Percentiles rank a stretch among this genome's conserved stretches.
These are phyloP conservation scores for Bodo saltans DNA, from an alignment of 78 protist genomes.

Conservation along the genomic window DNA sequence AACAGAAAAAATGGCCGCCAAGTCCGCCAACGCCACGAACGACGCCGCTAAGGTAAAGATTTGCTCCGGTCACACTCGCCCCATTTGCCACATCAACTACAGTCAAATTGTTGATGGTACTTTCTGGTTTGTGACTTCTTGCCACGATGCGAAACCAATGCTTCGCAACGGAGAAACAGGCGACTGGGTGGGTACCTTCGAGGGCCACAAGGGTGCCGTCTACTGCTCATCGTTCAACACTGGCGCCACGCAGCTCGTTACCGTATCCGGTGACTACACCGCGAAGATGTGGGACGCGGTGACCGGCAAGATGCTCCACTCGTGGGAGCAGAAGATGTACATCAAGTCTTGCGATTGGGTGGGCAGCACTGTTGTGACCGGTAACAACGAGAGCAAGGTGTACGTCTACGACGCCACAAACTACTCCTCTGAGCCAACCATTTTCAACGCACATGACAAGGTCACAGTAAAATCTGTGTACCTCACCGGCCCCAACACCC, in stretches of 20 bases:
- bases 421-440: neutral
- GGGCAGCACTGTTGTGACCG: constrained; percentile 52
- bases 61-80: constrained; percentile 80
- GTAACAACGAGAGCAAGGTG: constrained; percentile 52
- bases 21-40: too few species aligned
- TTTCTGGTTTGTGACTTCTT: constrained; percentile 62
- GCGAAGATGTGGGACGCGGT: constrained; percentile 79
- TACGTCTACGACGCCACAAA: constrained; percentile 50
- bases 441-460: constrained; percentile 8
- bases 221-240: constrained; percentile 65
- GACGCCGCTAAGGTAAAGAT: constrained; percentile 23
- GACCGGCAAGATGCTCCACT: constrained; percentile 54
- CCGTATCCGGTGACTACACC: constrained; percentile 74
- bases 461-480: neutral
- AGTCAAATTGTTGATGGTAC: constrained; percentile 54
- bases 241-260: constrained; percentile 49
- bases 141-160: constrained; percentile 83
- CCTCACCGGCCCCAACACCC: neutral
- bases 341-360: constrained; percentile 61
- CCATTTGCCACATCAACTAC: constrained; percentile 65
- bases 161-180: constrained; percentile 79
- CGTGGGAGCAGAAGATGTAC: constrained; percentile 59
- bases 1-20: too few species aligned
- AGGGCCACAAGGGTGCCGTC: constrained; percentile 85
- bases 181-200: constrained; percentile 88